A percentile compares a stretch with the other conserved stretches of the same genome.
Evolutionary conservation across 805 yeast genomes (phyloP).

Genomic region (Sugiyamaella qingdaonensis): DNA sequence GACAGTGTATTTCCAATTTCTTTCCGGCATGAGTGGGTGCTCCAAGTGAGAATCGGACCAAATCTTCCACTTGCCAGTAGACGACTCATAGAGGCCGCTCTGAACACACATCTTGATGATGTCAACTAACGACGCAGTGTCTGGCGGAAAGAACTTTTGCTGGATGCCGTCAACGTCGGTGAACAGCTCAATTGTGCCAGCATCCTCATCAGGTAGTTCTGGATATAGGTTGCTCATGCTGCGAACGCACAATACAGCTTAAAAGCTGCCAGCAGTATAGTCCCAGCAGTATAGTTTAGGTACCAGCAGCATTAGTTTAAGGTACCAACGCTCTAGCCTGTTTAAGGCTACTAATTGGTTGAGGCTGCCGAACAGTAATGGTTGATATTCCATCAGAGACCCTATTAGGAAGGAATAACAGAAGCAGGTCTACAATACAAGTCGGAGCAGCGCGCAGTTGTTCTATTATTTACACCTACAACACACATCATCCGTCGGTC

Average conservation of each 20-base stretch:
- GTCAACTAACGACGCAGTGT: not conserved
- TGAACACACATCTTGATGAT: not conserved
- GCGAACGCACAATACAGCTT: not conserved
- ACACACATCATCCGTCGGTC: not conserved
- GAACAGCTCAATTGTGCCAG: not conserved
- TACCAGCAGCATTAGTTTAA: no score
- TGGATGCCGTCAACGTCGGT: slow-evolving; percentile 3
- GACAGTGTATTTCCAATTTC: not conserved
- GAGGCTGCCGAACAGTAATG: no score
- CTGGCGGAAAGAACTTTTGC: slow-evolving; percentile 1
- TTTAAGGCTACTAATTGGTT: no score
- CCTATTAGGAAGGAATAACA: not conserved
- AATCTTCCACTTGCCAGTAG: not conserved
- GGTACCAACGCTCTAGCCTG: no score
- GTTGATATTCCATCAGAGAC: no score
- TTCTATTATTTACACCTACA: not conserved
- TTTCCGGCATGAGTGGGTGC: not conserved
- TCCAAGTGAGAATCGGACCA: not conserved
- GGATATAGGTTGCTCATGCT: not conserved
- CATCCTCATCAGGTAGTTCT: slow-evolving; percentile 6
- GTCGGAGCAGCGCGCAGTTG: not conserved
- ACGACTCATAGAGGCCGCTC: not conserved
- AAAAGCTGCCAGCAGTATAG: not conserved
- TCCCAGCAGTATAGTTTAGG: not conserved
- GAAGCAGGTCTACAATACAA: no score